Evolutionary conservation across 768 basidiomycete genomes (phyloP).

Genomic region (Psilocybe cyanescens): DNA sequence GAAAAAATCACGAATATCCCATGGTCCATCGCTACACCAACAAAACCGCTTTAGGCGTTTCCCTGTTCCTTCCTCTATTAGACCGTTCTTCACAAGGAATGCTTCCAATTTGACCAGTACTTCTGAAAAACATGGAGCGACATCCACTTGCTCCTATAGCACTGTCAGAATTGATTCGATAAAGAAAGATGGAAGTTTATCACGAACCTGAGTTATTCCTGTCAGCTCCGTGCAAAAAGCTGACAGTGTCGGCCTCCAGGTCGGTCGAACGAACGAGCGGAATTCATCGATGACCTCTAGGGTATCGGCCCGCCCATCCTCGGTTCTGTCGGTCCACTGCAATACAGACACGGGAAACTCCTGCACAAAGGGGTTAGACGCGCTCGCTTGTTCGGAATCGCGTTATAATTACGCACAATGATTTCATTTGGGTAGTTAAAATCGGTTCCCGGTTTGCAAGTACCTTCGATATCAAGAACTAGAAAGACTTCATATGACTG

Average conservation of each 20-base stretch:
- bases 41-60: constrained; percentile 65
- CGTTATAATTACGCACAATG: constrained; percentile 62
- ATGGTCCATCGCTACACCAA: constrained; percentile 88
- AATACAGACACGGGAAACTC: constrained; percentile 94
- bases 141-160: constrained; percentile 77
- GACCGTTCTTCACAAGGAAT: constrained; percentile 72
- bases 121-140: constrained; percentile 74
- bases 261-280: constrained; percentile 85
- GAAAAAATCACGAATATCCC: constrained; percentile 82
- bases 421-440: constrained; percentile 95
- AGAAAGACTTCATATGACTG: constrained; percentile 79
- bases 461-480: constrained; percentile 90
- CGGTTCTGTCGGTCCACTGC: constrained; percentile 71
- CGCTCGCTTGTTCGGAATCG: background rate
- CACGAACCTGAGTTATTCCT: constrained; percentile 87
- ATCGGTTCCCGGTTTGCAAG: constrained; percentile 68
- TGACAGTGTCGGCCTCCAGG: constrained; percentile 82
- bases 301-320: constrained; percentile 52
- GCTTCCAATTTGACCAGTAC: constrained; percentile 64
- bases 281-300: constrained; percentile 83
- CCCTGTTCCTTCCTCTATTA: constrained; percentile 65
- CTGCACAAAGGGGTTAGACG: constrained; percentile 39
- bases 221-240: constrained; percentile 87
- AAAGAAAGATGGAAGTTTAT: constrained; percentile 6
- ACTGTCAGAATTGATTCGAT: background rate